Evolutionary conservation across 2,329 filamentous ascomycete species (phyloP).

Genomic region (Stemphylium vesicarium): DNA sequence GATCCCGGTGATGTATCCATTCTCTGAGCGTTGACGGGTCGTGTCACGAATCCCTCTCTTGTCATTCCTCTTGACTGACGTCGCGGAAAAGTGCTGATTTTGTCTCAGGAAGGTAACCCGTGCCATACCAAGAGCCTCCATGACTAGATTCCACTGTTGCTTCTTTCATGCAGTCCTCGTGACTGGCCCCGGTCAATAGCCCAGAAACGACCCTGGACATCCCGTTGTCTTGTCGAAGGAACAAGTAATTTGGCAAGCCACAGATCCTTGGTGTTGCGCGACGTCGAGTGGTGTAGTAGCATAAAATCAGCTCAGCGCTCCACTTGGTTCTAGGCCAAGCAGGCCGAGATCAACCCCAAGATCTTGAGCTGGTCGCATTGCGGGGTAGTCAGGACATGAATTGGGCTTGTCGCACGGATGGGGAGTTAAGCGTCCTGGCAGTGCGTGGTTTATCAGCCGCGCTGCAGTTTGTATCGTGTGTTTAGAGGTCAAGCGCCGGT

Average conservation of each 20-base stretch:
- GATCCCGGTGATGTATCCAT: not conserved
- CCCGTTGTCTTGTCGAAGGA: slow-evolving; percentile 26
- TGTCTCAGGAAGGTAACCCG: slow-evolving; percentile 12
- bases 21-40: not conserved
- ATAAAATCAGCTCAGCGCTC: slow-evolving; percentile 13
- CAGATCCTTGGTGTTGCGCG: slow-evolving; percentile 26
- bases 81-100: not conserved
- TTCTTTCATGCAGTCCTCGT: slow-evolving; percentile 11
- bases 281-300: slow-evolving; percentile 14
- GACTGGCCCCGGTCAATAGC: slow-evolving; percentile 16
- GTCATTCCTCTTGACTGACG: not conserved
- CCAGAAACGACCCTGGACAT: slow-evolving; percentile 14
- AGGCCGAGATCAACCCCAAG: slow-evolving; percentile 27
- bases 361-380: slow-evolving; percentile 19
- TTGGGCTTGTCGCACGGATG: slow-evolving; percentile 11
- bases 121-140: slow-evolving; percentile 15
- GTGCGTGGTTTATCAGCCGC: slow-evolving; percentile 14
- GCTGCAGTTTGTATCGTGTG: not conserved
- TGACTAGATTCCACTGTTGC: not conserved
- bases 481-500: slow-evolving; percentile 6
- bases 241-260: slow-evolving; percentile 33
- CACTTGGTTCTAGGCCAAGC: slow-evolving; percentile 28
- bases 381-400: slow-evolving; percentile 9
- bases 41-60: not conserved
- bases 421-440: slow-evolving; percentile 12